These are phyloP conservation scores for Begonia masoniana DNA, from an alignment of 306 rosid species.

Conservation along the genomic window DNA sequence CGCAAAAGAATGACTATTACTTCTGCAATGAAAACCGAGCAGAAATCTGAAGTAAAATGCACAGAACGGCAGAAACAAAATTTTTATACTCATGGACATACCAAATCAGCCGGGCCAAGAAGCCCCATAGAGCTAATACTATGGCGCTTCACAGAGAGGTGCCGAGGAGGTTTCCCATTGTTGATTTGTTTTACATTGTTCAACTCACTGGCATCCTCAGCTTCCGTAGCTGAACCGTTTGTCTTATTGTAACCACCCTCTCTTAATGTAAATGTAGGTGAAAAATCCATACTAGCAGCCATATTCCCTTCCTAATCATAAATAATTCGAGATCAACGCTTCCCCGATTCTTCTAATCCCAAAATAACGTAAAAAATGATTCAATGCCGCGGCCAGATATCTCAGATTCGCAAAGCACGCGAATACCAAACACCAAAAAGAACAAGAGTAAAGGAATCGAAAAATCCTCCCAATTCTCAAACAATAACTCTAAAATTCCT, in stretches of 20 bases:
- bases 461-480: too few species aligned
- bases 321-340: background rate
- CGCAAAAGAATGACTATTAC: too few species aligned
- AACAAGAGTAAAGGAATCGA: too few species aligned
- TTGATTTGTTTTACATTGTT: conserved; percentile 23
- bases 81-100: conserved; percentile 9
- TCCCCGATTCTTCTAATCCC: background rate
- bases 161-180: conserved; percentile 55
- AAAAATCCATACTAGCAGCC: conserved; percentile 43
- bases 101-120: conserved; percentile 33
- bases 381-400: too few species aligned
- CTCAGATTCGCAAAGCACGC: too few species aligned
- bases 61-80: too few species aligned
- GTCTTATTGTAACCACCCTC: conserved; percentile 37
- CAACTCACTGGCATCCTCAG: conserved; percentile 22
- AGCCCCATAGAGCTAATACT: conserved; percentile 41
- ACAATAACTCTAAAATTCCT: background rate
- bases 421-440: too few species aligned
- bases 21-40: too few species aligned
- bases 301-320: conserved; percentile 29
- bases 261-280: conserved; percentile 30
- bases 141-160: conserved; percentile 34
- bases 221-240: conserved; percentile 29
- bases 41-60: too few species aligned
- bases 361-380: background rate